Percentiles rank a stretch among this genome's conserved stretches.
Conservation (phyloP, 495 filamentous ascomycete species). For the Podospora appendiculata region DNA sequence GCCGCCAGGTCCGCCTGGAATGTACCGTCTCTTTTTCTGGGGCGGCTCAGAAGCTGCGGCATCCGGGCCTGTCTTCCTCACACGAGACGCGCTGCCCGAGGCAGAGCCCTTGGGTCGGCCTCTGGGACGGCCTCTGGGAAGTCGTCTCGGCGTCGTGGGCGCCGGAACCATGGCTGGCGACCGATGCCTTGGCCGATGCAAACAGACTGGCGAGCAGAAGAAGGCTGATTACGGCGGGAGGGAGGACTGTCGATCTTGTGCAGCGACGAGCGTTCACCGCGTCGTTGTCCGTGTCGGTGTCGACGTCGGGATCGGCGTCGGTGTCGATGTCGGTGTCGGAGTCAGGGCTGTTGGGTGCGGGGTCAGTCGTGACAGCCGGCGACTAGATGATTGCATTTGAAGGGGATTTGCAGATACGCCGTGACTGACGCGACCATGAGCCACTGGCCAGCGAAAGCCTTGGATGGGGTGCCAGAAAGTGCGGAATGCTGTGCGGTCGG, state of each 20-base stretch:
- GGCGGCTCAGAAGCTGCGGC: conserved; percentile 45
- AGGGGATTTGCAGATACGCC: conserved; percentile 2
- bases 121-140: conserved; percentile 31
- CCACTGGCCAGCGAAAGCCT: conserved; percentile 5
- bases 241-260: too few species aligned
- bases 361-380: conserved; percentile 12
- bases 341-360: conserved; percentile 8
- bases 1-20: conserved; percentile 74
- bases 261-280: background rate
- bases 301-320: background rate
- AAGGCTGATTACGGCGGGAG: too few species aligned
- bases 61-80: conserved; percentile 26
- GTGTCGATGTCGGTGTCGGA: conserved; percentile 6
- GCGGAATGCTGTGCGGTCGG: conserved; percentile 11
- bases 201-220: background rate
- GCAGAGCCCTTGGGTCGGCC: conserved; percentile 32
- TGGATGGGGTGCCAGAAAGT: conserved; percentile 15
- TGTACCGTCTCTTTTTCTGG: conserved; percentile 49
- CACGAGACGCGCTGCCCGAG: conserved; percentile 33
- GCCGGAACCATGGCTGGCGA: conserved; percentile 30
- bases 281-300: background rate
- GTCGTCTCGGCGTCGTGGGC: conserved; percentile 34
- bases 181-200: background rate
- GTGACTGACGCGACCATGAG: conserved; percentile 12
- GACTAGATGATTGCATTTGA: conserved; percentile 8